Percentiles rank a stretch among this genome's conserved stretches.
phyloP scores from a whole-genome alignment of 345 rosid genomes.

The Jatropha curcas region DNA sequence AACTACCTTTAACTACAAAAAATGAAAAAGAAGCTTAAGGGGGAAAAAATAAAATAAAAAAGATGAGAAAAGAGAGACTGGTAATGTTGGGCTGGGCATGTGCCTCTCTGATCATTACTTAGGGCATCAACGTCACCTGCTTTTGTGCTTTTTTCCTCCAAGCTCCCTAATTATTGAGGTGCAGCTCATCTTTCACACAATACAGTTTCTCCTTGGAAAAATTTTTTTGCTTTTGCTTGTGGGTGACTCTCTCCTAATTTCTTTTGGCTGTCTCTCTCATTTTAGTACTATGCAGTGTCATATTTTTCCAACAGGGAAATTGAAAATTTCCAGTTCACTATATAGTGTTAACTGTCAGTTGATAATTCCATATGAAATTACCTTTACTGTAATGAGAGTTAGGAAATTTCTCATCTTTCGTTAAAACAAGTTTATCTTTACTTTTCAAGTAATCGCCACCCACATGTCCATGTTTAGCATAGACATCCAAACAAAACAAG shows the following conservation, averaged over 20 bases:
- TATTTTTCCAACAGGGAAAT: too few species aligned
- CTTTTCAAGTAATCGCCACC: not conserved
- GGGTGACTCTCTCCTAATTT: conserved; percentile 22
- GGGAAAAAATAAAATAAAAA: conserved; percentile 1
- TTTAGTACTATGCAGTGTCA: too few species aligned
- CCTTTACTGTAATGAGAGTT: too few species aligned
- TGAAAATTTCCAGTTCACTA: too few species aligned
- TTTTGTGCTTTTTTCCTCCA: conserved; percentile 36
- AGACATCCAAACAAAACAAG: conserved; percentile 18
- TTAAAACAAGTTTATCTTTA: not conserved
- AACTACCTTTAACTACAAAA: too few species aligned
- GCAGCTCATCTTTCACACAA: conserved; percentile 35
- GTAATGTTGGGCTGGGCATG: conserved; percentile 50
- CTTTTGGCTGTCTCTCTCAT: conserved; percentile 14
- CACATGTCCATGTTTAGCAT: conserved; percentile 1
- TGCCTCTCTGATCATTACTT: conserved; percentile 55
- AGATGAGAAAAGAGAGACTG: conserved; percentile 20
- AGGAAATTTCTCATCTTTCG: not conserved
- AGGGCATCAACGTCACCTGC: conserved; percentile 47
- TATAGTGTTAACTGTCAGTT: too few species aligned
- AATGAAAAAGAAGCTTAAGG: not conserved
- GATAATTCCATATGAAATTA: too few species aligned
- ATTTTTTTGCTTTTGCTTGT: conserved; percentile 19
- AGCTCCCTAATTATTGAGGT: conserved; percentile 48
- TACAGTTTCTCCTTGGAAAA: conserved; percentile 10